Evolutionary conservation across 495 filamentous ascomycete species (phyloP), one percentile per base, ranked within the genome.

Genomic region (Hypoxylon fragiforme): DNA sequence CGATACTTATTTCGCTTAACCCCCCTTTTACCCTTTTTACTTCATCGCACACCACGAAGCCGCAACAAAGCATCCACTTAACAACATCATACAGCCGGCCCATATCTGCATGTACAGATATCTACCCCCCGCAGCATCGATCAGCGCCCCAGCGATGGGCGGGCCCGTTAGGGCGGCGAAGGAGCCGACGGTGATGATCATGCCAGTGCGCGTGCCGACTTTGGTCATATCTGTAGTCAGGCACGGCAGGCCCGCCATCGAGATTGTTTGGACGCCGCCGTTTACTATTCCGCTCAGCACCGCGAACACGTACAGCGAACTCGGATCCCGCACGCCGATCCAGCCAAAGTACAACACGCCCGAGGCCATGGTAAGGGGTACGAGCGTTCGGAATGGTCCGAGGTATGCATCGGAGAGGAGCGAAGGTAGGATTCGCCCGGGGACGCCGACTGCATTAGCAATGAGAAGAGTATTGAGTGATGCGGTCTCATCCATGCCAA

Each of bases 221-320:
- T 85, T 87, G 43, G 76, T 78, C 47, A 82, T 47, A 53, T 89
- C 83, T 0, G 73, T 77, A 3, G 82, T 87, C 19, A 89, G 68
- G 13, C 73, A 76, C 20, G 77, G 75, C 38, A 87, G 56, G 2
- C 79, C 79, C 0, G 81, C 79, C 0, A 83, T 81, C 39, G 85
- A 82, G 40, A 92, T 70, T 3, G 79, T 76, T 68, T 91, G 77
- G 61, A 92, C 80, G 34, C 82, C 81, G 7, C 85, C 80, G 31
- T 80, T 78, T 49, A 79, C 74, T 37, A 87, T 60, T 14, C 90
- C 81, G 65, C 87, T 81, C 49, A 88, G 62, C 38, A 78, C 69
- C 3, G 85, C 76, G 69, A 89, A 82, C 22, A 75, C 76, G 66
- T 80, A 80, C 3, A 89, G 69, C 0, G 77, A 70, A 0, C 57